phyloP scores from a whole-genome alignment of 2,329 filamentous ascomycete genomes.

The Verticillium nubilum region DNA sequence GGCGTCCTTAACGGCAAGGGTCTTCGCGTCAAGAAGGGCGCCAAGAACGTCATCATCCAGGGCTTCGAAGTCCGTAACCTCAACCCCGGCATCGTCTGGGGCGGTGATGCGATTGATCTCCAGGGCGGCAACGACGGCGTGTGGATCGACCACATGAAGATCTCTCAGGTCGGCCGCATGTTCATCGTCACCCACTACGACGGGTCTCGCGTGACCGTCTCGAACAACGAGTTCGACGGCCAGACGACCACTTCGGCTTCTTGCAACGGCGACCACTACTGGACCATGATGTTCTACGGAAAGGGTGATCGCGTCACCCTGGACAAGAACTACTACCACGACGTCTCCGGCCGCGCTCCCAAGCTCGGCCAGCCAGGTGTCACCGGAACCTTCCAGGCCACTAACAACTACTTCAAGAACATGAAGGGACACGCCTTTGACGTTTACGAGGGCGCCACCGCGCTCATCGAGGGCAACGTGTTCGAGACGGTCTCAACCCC shows the following conservation, averaged over 20 bases:
- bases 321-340: slow-evolving; percentile 56
- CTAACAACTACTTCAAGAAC: slow-evolving; percentile 22
- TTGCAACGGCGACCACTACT: slow-evolving; percentile 56
- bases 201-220: slow-evolving; percentile 51
- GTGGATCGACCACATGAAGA: slow-evolving; percentile 51
- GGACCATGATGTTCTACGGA: slow-evolving; percentile 53
- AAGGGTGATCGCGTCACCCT: slow-evolving; percentile 50
- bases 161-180: slow-evolving; percentile 53
- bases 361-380: slow-evolving; percentile 19
- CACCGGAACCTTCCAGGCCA: slow-evolving; percentile 18
- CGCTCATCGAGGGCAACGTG: slow-evolving; percentile 21
- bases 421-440: slow-evolving; percentile 42
- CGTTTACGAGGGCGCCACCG: slow-evolving; percentile 31
- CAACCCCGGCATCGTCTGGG: slow-evolving; percentile 9
- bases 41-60: slow-evolving; percentile 9
- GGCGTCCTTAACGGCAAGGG: slow-evolving; percentile 9
- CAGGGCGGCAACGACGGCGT: slow-evolving; percentile 34
- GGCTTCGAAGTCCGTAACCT: slow-evolving; percentile 7
- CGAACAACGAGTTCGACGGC: slow-evolving; percentile 56
- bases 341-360: slow-evolving; percentile 50
- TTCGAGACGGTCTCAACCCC: slow-evolving; percentile 18
- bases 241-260: slow-evolving; percentile 43
- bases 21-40: not conserved
- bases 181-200: slow-evolving; percentile 52
- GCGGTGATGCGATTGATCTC: slow-evolving; percentile 7